phyloP scores from a whole-genome alignment of 176 grass and related monocot genomes.

The Ensete ventricosum region DNA sequence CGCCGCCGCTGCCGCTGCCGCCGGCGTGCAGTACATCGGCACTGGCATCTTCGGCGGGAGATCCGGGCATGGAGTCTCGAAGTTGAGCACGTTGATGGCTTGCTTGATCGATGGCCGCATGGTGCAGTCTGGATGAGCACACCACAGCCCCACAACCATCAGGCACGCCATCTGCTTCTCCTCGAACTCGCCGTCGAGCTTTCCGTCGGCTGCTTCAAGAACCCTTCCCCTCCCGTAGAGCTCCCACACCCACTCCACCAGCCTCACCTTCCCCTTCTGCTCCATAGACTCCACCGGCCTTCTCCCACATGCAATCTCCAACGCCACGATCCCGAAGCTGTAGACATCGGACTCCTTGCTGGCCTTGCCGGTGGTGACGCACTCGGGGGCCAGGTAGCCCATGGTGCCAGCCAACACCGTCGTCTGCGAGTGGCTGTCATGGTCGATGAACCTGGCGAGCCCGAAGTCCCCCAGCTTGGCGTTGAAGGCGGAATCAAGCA shows the following conservation, averaged over 20 bases:
- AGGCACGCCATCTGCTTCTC: slow-evolving; percentile 27
- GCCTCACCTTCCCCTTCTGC: slow-evolving; percentile 13
- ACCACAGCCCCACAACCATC: slow-evolving; percentile 53
- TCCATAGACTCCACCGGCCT: slow-evolving; percentile 14
- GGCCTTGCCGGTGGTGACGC: slow-evolving; percentile 48
- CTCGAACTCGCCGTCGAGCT: slow-evolving; percentile 27
- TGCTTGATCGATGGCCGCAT: slow-evolving; percentile 34
- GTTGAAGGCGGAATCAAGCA: slow-evolving; percentile 55
- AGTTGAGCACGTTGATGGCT: slow-evolving; percentile 29
- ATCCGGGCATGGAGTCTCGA: slow-evolving; percentile 24
- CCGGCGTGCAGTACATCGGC: slow-evolving; percentile 32
- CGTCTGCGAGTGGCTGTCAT: slow-evolving; percentile 45
- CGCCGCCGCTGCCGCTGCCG: neutral
- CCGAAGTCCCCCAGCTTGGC: slow-evolving; percentile 71
- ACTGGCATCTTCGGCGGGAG: slow-evolving; percentile 52
- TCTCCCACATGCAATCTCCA: slow-evolving; percentile 50
- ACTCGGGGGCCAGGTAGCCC: slow-evolving; percentile 63
- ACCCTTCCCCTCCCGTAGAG: slow-evolving; percentile 22
- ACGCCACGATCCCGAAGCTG: slow-evolving; percentile 47
- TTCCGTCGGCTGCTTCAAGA: slow-evolving; percentile 27
- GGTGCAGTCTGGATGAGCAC: slow-evolving; percentile 36
- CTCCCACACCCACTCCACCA: slow-evolving; percentile 35
- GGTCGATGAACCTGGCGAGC: slow-evolving; percentile 53
- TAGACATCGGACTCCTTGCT: slow-evolving; percentile 66
- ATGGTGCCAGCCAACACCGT: slow-evolving; percentile 58